Percentiles rank a stretch among this genome's conserved stretches.
Evolutionary conservation across 176 grass and related monocot genomes (phyloP).

Genomic region (Oryza coarctata): DNA sequence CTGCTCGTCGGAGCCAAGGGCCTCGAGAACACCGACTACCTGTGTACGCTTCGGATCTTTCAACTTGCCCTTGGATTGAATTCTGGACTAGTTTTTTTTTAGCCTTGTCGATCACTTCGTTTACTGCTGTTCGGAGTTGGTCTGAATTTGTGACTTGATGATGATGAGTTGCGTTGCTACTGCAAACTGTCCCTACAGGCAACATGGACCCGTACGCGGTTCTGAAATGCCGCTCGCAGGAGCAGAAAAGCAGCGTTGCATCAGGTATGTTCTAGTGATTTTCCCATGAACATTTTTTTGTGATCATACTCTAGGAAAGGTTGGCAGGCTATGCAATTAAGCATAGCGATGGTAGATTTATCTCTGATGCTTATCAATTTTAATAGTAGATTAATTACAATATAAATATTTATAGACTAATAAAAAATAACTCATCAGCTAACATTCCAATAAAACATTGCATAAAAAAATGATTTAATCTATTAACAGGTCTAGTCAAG

Average conservation of each 20-base stretch:
- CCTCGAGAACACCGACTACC: conserved; percentile 77
- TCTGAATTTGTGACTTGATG: not conserved
- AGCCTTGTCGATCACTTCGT: not conserved
- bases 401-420: too few species aligned
- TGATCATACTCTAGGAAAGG: not conserved
- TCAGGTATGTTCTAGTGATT: not conserved
- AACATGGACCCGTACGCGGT: conserved; percentile 91
- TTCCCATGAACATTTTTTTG: too few species aligned
- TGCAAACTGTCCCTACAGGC: conserved; percentile 32
- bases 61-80: not conserved
- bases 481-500: too few species aligned
- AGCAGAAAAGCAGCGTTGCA: conserved; percentile 69
- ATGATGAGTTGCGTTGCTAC: not conserved
- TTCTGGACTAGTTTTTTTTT: not conserved
- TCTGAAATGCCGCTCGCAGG: conserved; percentile 54
- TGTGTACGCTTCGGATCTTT: conserved; percentile 40
- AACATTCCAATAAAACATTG: too few species aligned
- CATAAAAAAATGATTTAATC: too few species aligned
- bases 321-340: too few species aligned
- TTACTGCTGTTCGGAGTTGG: not conserved
- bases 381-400: too few species aligned
- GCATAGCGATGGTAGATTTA: not conserved
- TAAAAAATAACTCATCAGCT: too few species aligned
- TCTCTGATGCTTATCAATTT: too few species aligned
- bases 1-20: conserved; percentile 88